These are phyloP conservation scores for Dothistroma septosporum DNA, from an alignment of 2,329 filamentous ascomycete genomes.

Conservation along the genomic window DNA sequence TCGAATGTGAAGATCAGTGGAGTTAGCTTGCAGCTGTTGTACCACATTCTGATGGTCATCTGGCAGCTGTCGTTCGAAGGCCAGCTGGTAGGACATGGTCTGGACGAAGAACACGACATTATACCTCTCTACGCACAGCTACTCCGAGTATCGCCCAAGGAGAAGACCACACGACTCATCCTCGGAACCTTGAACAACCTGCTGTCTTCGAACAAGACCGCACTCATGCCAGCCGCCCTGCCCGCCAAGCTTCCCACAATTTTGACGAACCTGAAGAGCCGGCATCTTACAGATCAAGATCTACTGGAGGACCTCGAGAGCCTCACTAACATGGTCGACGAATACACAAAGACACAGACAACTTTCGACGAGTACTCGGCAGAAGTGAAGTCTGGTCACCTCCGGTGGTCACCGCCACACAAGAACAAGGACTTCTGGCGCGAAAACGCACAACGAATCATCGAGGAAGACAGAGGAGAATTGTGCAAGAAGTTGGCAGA, in stretches of 20 bases:
- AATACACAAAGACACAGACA: conserved; percentile 70
- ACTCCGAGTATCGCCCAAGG: conserved; percentile 87
- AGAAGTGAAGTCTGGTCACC: conserved; percentile 78
- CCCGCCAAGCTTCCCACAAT: conserved; percentile 72
- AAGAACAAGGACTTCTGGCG: conserved; percentile 83
- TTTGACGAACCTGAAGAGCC: conserved; percentile 54
- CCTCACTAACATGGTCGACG: conserved; percentile 65
- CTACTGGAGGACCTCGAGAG: conserved; percentile 48
- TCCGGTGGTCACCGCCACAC: conserved; percentile 91
- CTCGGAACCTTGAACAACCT: conserved; percentile 88
- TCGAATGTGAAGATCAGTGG: conserved; percentile 64
- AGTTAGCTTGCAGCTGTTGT: conserved; percentile 86
- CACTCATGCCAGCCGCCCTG: conserved; percentile 73
- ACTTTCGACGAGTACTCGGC: conserved; percentile 69
- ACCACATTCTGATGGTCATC: conserved; percentile 86
- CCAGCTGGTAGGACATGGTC: conserved; percentile 64
- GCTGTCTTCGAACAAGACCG: conserved; percentile 65
- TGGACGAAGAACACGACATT: conserved; percentile 91
- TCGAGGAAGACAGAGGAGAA: conserved; percentile 76
- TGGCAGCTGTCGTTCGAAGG: conserved; percentile 97
- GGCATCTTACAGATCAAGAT: conserved; percentile 51
- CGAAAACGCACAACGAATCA: conserved; percentile 81
- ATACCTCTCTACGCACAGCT: conserved; percentile 89
- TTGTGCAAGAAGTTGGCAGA: conserved; percentile 77
- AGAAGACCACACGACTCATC: conserved; percentile 91